Percentiles rank a stretch among this genome's conserved stretches.
phyloP scores from a whole-genome alignment of 345 rosid genomes.

The Noccaea bulbosa region DNA sequence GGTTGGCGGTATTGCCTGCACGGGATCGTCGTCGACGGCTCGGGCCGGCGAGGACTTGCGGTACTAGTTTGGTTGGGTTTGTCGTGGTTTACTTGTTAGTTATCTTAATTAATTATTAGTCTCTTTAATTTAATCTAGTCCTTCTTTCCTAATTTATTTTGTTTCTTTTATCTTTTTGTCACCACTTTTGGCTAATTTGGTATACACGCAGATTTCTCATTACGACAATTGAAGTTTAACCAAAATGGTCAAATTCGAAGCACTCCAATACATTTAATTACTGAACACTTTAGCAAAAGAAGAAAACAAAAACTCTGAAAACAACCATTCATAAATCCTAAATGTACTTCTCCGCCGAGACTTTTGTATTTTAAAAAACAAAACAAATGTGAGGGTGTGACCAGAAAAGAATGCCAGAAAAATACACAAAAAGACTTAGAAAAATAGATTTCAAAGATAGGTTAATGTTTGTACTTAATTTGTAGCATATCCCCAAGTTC shows the following conservation, averaged over 20 bases:
- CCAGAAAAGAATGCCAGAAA: not conserved
- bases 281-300: no score
- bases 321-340: not conserved
- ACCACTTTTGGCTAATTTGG: constrained; percentile 31
- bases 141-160: constrained; percentile 6
- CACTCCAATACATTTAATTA: not conserved
- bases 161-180: not conserved
- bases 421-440: not conserved
- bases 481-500: not conserved
- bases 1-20: constrained; percentile 40
- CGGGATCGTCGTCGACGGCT: constrained; percentile 35
- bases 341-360: not conserved
- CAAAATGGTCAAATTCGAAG: not conserved
- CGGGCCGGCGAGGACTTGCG: constrained; percentile 15
- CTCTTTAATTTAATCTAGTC: constrained; percentile 17
- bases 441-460: not conserved
- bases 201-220: constrained; percentile 4
- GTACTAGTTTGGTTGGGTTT: constrained; percentile 22
- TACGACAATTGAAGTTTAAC: not conserved
- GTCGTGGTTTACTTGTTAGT: constrained; percentile 9
- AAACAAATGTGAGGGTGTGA: not conserved
- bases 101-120: constrained; percentile 12
- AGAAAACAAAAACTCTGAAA: no score
- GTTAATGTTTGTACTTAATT: not conserved
- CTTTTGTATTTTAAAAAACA: not conserved